Evolutionary conservation across 2,329 filamentous ascomycete genomes (phyloP), one percentile per base, ranked within the genome.

Genomic region (Neopestalotiopsis sp.): DNA sequence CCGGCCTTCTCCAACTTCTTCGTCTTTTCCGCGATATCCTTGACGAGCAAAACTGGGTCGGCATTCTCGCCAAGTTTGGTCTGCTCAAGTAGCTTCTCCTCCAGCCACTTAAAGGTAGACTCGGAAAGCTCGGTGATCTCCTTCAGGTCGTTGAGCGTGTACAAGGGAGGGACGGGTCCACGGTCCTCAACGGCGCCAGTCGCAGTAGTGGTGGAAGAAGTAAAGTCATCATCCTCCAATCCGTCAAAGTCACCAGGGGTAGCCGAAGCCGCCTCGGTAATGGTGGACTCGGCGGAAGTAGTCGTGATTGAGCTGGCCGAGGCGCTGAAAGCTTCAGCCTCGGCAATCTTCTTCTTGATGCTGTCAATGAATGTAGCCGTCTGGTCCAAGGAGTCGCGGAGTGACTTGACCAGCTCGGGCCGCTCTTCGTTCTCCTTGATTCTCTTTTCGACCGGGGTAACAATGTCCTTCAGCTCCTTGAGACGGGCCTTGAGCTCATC

Each of bases 401-500:
- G 83, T 5, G 84, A 79, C 66, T 90, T 84, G 64, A 98, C 78
- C 32, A 92, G 86, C 68, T 89, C 89, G 1, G 94, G 94, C 34
- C 95, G 90, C 77, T 89, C 88, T 13, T 84, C 82, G 2, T 89
- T 86, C 79, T 99, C 95, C 17, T 91, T 87, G 62, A 91, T 90
- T 69, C 96, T 89, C 76, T 88, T 90, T 73, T 94, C 87, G 32
- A 97, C 90, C 1, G 95, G 95, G 40, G 89, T 84, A 66, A 95
- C 92, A 61, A 98, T 88, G 66, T 90, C 88, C 77, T 94, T 91
- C 64, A 99, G 88, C 59, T 88, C 88, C 79, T 93, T 91, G 64
- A 97, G 88, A 78, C 91, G 94, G 67, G 88, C 86, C 79, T 91
- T 93, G 75, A 99, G 88, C 62, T 91, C 90, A 3, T 93, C 89